Conservation (phyloP, 1,284 basidiomycete genomes). For the Naganishia albida region DNA sequence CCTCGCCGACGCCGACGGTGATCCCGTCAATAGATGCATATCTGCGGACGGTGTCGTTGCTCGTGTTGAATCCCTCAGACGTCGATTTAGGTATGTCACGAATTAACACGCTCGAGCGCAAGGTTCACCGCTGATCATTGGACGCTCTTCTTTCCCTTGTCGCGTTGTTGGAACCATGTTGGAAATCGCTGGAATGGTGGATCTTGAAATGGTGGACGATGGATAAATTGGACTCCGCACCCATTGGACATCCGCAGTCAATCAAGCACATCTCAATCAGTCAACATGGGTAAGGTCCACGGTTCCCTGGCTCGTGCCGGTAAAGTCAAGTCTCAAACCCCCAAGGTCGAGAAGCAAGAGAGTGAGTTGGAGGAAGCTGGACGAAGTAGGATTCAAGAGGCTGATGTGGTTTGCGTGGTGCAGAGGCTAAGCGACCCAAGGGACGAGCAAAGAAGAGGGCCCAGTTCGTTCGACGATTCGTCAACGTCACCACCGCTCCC, state of each 20-base stretch:
- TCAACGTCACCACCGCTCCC: constrained; percentile 86
- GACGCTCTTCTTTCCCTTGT: neutral
- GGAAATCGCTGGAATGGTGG: neutral
- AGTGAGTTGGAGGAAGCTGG: constrained; percentile 47
- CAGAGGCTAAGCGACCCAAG: constrained; percentile 61
- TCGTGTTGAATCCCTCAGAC: neutral
- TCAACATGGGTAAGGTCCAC: constrained; percentile 66
- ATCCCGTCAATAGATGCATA: neutral
- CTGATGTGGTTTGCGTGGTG: neutral
- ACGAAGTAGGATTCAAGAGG: neutral
- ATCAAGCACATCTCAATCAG: constrained; percentile 27
- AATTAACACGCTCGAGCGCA: neutral
- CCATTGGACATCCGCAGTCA: neutral
- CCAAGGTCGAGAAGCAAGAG: constrained; percentile 96
- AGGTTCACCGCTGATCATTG: constrained; percentile 2
- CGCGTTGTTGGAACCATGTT: constrained; percentile 9
- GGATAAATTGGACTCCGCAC: neutral
- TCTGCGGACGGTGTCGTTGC: neutral
- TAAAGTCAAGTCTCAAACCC: constrained; percentile 97
- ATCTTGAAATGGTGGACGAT: neutral
- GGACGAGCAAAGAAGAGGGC: constrained; percentile 96
- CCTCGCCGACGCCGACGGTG: neutral
- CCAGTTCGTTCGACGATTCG: constrained; percentile 85
- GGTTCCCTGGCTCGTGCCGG: constrained; percentile 99
- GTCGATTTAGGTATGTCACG: constrained; percentile 28